A percentile compares a stretch with the other conserved stretches of the same genome.
Evolutionary conservation across 2,329 filamentous ascomycete species (phyloP).

Genomic region (Aspergillaceae sp.): DNA sequence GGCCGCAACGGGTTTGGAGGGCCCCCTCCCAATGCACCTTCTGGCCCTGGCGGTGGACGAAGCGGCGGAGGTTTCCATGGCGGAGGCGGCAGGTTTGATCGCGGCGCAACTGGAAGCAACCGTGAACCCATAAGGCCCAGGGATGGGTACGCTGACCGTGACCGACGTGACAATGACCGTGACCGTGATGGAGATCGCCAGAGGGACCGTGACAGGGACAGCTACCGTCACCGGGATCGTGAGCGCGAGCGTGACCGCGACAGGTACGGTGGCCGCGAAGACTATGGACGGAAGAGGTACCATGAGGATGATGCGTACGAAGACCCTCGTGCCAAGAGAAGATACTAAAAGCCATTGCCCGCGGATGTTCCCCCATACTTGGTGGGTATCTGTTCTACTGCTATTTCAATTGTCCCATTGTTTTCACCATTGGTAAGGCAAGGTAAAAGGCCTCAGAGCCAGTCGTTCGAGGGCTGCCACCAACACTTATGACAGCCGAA

Average conservation of each 20-base stretch:
- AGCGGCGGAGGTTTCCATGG: constrained; percentile 43
- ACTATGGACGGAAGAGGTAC: constrained; percentile 54
- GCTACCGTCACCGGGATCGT: constrained; percentile 32
- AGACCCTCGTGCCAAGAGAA: constrained; percentile 56
- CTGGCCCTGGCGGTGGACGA: constrained; percentile 48
- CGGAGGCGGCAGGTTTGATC: constrained; percentile 41
- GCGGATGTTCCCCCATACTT: constrained; percentile 23
- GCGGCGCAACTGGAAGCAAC: constrained; percentile 63
- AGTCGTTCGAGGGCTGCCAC: constrained; percentile 1
- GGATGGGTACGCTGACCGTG: constrained; percentile 48
- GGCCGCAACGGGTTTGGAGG: constrained; percentile 45
- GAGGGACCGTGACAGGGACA: constrained; percentile 50
- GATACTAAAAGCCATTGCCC: constrained; percentile 41
- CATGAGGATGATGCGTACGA: constrained; percentile 76
- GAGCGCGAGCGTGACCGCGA: constrained; percentile 43
- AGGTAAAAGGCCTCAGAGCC: constrained; percentile 5
- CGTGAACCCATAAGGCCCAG: constrained; percentile 70
- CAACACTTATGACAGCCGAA: constrained; percentile 13
- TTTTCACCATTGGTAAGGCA: constrained; percentile 30
- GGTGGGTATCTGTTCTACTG: constrained; percentile 36
- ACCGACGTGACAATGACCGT: constrained; percentile 35
- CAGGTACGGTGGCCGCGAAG: constrained; percentile 43
- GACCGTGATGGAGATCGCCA: constrained; percentile 48
- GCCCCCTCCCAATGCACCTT: constrained; percentile 43
- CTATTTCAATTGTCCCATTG: constrained; percentile 17